A percentile compares a stretch with the other conserved stretches of the same genome.
These are phyloP conservation scores for Sisymbrium irio DNA, from an alignment of 345 rosid genomes.

Conservation along the genomic window DNA sequence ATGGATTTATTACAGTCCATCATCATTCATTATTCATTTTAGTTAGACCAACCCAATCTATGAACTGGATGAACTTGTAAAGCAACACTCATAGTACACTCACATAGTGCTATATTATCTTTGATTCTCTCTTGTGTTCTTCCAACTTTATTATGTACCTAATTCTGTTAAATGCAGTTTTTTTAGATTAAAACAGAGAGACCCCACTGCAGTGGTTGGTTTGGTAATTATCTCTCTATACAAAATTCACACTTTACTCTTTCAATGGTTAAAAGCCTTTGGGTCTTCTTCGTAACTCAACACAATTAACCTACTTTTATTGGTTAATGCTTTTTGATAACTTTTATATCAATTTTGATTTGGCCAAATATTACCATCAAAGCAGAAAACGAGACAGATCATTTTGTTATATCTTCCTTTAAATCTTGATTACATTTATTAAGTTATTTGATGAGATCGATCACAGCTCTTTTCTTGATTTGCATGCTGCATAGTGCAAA, in stretches of 20 bases:
- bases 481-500: slow-evolving; percentile 33
- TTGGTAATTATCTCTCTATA: slow-evolving; percentile 26
- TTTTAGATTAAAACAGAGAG: slow-evolving; percentile 1
- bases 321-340: not conserved
- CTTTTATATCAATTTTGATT: not conserved
- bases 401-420: not conserved
- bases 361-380: not conserved
- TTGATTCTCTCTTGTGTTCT: slow-evolving; percentile 1
- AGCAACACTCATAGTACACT: slow-evolving; percentile 1
- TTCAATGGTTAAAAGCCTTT: not conserved
- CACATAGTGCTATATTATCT: slow-evolving; percentile 6
- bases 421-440: not conserved
- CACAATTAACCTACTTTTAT: slow-evolving; percentile 15
- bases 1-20: slow-evolving; percentile 15
- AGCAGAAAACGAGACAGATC: not conserved
- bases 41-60: slow-evolving; percentile 33
- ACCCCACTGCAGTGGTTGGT: slow-evolving; percentile 37
- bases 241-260: slow-evolving; percentile 20
- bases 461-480: slow-evolving; percentile 22
- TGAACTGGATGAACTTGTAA: slow-evolving; percentile 8
- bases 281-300: too few species aligned
- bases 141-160: slow-evolving; percentile 19
- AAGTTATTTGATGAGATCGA: slow-evolving; percentile 6
- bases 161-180: slow-evolving; percentile 14
- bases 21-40: slow-evolving; percentile 24